Base-by-base conservation (phyloP, 345 rosid species). In the Turritis glabra region DNA sequence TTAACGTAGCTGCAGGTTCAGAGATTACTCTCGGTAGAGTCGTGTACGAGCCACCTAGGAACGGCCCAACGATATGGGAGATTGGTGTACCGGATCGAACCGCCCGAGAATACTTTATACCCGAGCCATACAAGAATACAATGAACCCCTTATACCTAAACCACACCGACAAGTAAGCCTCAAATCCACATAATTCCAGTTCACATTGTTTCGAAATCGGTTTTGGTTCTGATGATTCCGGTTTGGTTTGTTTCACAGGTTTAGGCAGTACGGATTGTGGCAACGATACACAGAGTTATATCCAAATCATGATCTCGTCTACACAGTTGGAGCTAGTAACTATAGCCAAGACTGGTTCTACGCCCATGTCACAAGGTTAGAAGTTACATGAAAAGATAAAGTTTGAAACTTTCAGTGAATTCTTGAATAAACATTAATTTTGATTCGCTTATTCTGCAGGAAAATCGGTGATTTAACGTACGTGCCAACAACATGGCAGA, bases 21-120 rank as follows among this genome's bases (percentile, higher is more conserved):
- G n/a, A 37, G 29, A 80, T 83, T 43, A 62, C 74, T 44, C 72
- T 95, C 41, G 87, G 81, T 5, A 71, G 30, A 15, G 51, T 89
- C 2, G 69, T 82, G 18, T 89, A 82, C 40, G 33, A 75, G 51
- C 96, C 97, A 17, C 99, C 95, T 11, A 87, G 99, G 79, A 84
- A 74, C 4, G 98, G 99, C 37, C 90, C 89, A 0, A 95, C 99
- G 1, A 29, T 89, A 19, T 92, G 97, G 97, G 96, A 92, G 87
- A 95, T 95, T 8, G 97, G 96, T 38, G 29, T 84, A 60, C 91
- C 97, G 3, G 92, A 92, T 40, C 84, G 97, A 23, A 81, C 82
- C 0, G 96, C 97, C 3, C 76, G 84, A 10, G 97, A 92, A 65
- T 95, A 83, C 77, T 87, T 69, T 50, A 78, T 95, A 62, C 97